Conservation (phyloP, 306 rosid species). For the Comarum palustre region DNA sequence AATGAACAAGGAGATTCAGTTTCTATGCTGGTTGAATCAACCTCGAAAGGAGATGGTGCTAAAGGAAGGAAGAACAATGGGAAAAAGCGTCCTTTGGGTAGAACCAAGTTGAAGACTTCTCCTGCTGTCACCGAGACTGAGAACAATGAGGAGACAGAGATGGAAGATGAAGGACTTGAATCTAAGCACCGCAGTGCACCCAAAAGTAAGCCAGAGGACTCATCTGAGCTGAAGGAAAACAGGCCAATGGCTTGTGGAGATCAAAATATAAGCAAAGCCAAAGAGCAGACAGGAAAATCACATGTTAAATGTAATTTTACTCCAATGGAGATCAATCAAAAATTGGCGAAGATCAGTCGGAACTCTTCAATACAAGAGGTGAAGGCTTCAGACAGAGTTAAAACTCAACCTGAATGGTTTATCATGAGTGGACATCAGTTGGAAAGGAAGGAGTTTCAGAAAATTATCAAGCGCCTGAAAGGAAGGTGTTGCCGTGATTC, state of each 20-base stretch:
- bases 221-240: constrained; percentile 61
- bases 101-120: constrained; percentile 36
- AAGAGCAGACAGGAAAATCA: constrained; percentile 29
- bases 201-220: constrained; percentile 29
- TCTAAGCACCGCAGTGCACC: constrained; percentile 20
- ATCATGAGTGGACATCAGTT: constrained; percentile 71
- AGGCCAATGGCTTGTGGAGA: constrained; percentile 37
- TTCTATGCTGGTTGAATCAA: constrained; percentile 30
- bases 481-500: constrained; percentile 83
- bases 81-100: constrained; percentile 32
- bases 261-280: constrained; percentile 23
- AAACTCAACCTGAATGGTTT: constrained; percentile 53
- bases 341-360: constrained; percentile 13
- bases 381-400: constrained; percentile 24
- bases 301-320: constrained; percentile 27
- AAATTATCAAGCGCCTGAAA: constrained; percentile 62
- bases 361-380: constrained; percentile 30
- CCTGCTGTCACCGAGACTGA: constrained; percentile 19
- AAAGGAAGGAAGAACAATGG: constrained; percentile 37
- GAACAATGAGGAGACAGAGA: constrained; percentile 32
- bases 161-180: constrained; percentile 26
- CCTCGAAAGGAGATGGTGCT: constrained; percentile 23
- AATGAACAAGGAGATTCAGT: constrained; percentile 22
- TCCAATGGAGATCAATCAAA: constrained; percentile 31
- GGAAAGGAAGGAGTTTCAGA: constrained; percentile 76